These are phyloP conservation scores for Aspergillus udagawae DNA, from an alignment of 2,329 filamentous ascomycete genomes.

Conservation along the genomic window DNA sequence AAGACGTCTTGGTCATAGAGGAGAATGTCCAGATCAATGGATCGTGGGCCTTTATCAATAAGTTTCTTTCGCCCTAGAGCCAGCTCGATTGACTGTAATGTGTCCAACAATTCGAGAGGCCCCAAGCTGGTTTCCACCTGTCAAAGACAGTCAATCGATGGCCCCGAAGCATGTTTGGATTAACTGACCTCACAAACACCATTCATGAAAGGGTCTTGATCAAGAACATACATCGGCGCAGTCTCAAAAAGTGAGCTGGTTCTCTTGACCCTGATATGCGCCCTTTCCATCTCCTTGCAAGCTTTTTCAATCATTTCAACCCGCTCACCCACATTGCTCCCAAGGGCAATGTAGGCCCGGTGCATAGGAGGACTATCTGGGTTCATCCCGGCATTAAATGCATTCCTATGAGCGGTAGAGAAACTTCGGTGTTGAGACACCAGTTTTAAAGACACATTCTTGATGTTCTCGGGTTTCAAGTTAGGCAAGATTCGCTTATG, in stretches of 20 bases:
- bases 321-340: conserved; percentile 87
- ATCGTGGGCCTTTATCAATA: conserved; percentile 89
- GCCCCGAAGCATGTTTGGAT: conserved; percentile 1
- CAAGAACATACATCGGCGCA: conserved; percentile 89
- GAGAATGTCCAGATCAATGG: conserved; percentile 90
- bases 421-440: conserved; percentile 5
- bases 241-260: conserved; percentile 94
- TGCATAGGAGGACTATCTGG: conserved; percentile 20
- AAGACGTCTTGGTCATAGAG: conserved; percentile 69
- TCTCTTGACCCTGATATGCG: conserved; percentile 67
- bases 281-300: conserved; percentile 69
- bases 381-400: conserved; percentile 16
- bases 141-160: conserved; percentile 4
- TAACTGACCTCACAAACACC: conserved; percentile 79
- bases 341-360: conserved; percentile 76
- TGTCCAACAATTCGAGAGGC: conserved; percentile 72
- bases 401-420: conserved; percentile 6
- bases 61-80: conserved; percentile 74
- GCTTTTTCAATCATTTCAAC: conserved; percentile 81
- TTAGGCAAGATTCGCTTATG: neutral
- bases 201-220: conserved; percentile 86
- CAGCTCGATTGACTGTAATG: conserved; percentile 79
- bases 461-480: neutral
- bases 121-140: conserved; percentile 76
- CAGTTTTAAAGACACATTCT: conserved; percentile 4